These are phyloP conservation scores for Russula foetens DNA, from an alignment of 768 basidiomycete genomes.

Conservation along the genomic window DNA sequence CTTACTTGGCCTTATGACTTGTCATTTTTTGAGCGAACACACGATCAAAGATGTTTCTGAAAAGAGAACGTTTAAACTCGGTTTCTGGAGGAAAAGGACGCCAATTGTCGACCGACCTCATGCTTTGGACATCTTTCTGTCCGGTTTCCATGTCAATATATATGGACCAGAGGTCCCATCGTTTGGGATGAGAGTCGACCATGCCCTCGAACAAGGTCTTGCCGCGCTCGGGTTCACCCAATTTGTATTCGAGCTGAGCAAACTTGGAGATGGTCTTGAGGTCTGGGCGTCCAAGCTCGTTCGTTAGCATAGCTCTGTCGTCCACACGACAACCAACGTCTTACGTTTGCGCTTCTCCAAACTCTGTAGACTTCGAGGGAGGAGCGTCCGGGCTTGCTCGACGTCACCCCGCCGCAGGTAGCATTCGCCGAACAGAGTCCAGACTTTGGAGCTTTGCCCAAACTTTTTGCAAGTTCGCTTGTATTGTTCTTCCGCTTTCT, in stretches of 20 bases:
- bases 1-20: constrained; percentile 90
- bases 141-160: constrained; percentile 95
- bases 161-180: constrained; percentile 91
- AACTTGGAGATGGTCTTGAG: constrained; percentile 94
- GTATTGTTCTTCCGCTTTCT: constrained; percentile 94
- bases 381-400: constrained; percentile 76
- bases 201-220: constrained; percentile 96
- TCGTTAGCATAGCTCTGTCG: constrained; percentile 3
- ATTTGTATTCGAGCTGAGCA: constrained; percentile 90
- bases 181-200: constrained; percentile 89
- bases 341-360: constrained; percentile 90
- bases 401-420: constrained; percentile 64
- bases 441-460: constrained; percentile 85
- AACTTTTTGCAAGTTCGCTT: constrained; percentile 91
- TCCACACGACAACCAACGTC: constrained; percentile 28
- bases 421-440: constrained; percentile 83
- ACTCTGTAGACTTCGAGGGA: constrained; percentile 83
- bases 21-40: constrained; percentile 82
- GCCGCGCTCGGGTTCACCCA: constrained; percentile 90
- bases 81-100: background rate
- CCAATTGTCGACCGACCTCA: constrained; percentile 48
- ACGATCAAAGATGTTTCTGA: constrained; percentile 80
- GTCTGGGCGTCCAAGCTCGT: constrained; percentile 42
- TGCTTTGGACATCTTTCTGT: constrained; percentile 67
- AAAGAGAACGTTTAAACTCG: background rate